Conservation (phyloP, 495 filamentous ascomycete genomes). For the Aspergillus nanangensis region DNA sequence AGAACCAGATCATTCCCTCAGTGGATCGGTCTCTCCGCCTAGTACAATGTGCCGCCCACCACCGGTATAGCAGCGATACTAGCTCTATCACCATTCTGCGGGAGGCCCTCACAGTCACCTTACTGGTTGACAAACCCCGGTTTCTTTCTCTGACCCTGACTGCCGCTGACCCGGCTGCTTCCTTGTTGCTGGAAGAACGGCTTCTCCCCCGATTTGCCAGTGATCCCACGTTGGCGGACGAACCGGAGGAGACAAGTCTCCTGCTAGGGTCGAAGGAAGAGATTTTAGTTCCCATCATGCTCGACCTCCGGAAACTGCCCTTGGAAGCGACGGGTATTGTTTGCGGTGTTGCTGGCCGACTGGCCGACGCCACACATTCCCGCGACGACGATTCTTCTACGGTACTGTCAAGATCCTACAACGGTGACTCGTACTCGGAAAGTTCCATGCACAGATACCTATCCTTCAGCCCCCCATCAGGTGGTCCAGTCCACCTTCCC, state of each 20-base stretch:
- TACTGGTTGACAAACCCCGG: conserved; percentile 64
- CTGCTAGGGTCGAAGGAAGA: conserved; percentile 79
- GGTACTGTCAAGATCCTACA: conserved; percentile 7
- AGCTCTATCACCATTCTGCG: conserved; percentile 44
- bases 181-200: conserved; percentile 72
- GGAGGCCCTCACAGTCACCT: conserved; percentile 34
- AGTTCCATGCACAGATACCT: conserved; percentile 12
- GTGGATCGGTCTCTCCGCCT: conserved; percentile 66
- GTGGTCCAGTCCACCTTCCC: conserved; percentile 8
- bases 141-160: conserved; percentile 88
- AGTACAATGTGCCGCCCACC: conserved; percentile 77
- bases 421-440: conserved; percentile 12
- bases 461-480: conserved; percentile 8
- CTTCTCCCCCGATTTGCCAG: conserved; percentile 54
- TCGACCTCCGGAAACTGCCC: conserved; percentile 77
- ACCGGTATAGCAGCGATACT: conserved; percentile 39
- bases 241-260: conserved; percentile 38
- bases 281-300: conserved; percentile 79
- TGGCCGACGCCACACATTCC: conserved; percentile 54
- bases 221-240: conserved; percentile 46
- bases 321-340: conserved; percentile 92
- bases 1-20: conserved; percentile 66
- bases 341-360: conserved; percentile 78
- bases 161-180: conserved; percentile 72
- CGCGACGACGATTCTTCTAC: conserved; percentile 12